Percentiles rank a stretch among this genome's conserved stretches.
Evolutionary conservation across 192 early-diverging fungal species (phyloP).

Genomic region (Entomortierella parvispora): DNA sequence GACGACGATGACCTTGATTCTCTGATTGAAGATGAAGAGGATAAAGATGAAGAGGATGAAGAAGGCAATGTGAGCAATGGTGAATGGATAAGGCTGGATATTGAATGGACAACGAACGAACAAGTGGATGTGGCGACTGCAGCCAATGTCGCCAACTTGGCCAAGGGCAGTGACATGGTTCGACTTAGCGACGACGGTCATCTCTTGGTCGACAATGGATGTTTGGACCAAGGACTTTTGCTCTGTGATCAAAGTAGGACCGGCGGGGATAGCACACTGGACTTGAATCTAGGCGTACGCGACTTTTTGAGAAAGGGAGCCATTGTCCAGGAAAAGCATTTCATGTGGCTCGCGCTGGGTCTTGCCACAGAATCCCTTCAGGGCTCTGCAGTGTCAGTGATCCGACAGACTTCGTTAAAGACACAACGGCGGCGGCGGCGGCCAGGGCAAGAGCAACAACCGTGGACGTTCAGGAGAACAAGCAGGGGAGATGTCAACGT

Average conservation of each 20-base stretch:
- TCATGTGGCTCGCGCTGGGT: constrained; percentile 41
- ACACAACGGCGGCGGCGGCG: neutral
- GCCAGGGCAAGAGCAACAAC: neutral
- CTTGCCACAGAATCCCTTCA: constrained; percentile 23
- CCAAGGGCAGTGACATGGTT: constrained; percentile 24
- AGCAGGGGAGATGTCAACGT: no score
- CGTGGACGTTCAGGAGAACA: no score
- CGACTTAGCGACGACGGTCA: constrained; percentile 24
- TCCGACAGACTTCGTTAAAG: neutral
- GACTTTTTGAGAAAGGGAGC: constrained; percentile 13
- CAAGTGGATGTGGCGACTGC: constrained; percentile 2
- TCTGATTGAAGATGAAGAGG: neutral
- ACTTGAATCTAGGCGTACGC: constrained; percentile 12
- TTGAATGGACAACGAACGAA: constrained; percentile 45
- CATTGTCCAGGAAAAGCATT: constrained; percentile 35
- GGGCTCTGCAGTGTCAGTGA: neutral
- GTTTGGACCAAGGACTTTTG: constrained; percentile 15
- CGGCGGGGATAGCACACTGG: neutral
- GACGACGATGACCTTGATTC: neutral
- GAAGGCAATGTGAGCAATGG: no score
- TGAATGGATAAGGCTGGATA: constrained; percentile 15
- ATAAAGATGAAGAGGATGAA: neutral
- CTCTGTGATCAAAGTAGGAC: neutral
- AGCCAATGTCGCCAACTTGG: constrained; percentile 9
- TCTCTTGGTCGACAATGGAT: constrained; percentile 41